Evolutionary conservation across 2,329 filamentous ascomycete genomes (phyloP).

Genomic region (Aureobasidium leucospermi): DNA sequence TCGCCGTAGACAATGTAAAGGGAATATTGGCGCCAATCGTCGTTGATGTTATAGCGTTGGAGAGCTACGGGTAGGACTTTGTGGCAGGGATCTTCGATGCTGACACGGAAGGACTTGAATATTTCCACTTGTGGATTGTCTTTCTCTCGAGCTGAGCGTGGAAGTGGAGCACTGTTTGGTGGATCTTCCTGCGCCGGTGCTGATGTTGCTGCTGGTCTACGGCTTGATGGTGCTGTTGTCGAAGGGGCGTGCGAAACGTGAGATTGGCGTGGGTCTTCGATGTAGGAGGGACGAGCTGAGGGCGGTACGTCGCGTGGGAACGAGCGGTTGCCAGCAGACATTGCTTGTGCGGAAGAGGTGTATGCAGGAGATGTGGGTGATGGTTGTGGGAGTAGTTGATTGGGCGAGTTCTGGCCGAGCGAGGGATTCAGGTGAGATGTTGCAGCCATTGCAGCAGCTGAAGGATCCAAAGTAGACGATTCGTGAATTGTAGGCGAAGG

Average conservation of each 20-base stretch:
- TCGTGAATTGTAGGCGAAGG: slow-evolving; percentile 44
- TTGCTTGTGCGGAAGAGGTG: slow-evolving; percentile 22
- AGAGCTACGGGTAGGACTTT: slow-evolving; percentile 93
- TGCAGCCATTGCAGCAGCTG: slow-evolving; percentile 43
- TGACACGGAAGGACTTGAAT: slow-evolving; percentile 97
- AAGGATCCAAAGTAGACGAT: slow-evolving; percentile 40
- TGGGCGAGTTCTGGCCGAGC: slow-evolving; percentile 37
- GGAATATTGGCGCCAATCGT: slow-evolving; percentile 94
- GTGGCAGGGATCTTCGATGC: slow-evolving; percentile 95
- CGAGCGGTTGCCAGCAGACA: slow-evolving; percentile 21
- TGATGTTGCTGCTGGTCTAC: slow-evolving; percentile 4
- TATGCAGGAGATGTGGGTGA: slow-evolving; percentile 46
- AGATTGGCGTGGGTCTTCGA: slow-evolving; percentile 17
- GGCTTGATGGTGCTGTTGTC: slow-evolving; percentile 24
- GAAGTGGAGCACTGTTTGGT: slow-evolving; percentile 5
- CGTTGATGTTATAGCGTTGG: slow-evolving; percentile 97
- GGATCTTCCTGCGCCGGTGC: slow-evolving; percentile 15
- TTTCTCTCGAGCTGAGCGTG: slow-evolving; percentile 12
- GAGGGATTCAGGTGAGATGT: slow-evolving; percentile 45
- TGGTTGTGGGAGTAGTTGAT: slow-evolving; percentile 30
- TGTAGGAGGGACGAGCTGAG: slow-evolving; percentile 17
- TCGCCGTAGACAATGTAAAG: slow-evolving; percentile 99
- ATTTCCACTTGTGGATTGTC: slow-evolving; percentile 68
- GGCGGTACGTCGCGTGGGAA: slow-evolving; percentile 24
- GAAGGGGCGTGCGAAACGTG: slow-evolving; percentile 23